Base-by-base conservation (phyloP, 306 rosid genomes). In the Dryas octopetala region DNA sequence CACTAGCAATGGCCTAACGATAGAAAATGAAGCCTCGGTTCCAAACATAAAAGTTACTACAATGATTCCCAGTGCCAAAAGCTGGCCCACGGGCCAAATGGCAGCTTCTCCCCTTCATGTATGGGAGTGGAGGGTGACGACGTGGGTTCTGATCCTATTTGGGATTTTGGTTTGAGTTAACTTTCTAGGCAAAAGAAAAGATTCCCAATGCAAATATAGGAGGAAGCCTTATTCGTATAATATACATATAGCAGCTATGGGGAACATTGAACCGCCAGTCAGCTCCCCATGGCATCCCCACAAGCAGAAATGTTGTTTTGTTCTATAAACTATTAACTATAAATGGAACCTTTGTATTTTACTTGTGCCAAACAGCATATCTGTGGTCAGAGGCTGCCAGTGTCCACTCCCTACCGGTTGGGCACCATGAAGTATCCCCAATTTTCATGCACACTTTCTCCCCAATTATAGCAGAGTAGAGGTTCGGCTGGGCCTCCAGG, bases 361-460 rank as follows among this genome's bases (percentile, higher is more conserved):
- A 83, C 83, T 91, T 94, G 32, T 88, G 74, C 98, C 98, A 94
- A 60, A 94, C 87, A 49, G 96, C 98, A 73, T 94, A 94, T 74
- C 88, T 83, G 61, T 89, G 87, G 83, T 95, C 96, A 78, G 70
- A 44, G 62, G 95, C 77, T 62, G 98, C 85, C 62, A 91, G 81
- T 16, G 89, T 82, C 97, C 98, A 94, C 85, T 91, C 93, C 83
- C 76, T 83, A 16, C 86, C 88, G 28, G 89, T 66, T 55, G 97
- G 98, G 66, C 88, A 88, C 98, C 98, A 94, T 43, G 97, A 87
- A 71, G 86, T 83, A 69, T 88, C 88, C 44, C 98, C 98, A 68
- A 94, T 94, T 83, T 94, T 94, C 96, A 94, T 86, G 85, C 94
- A 89, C 57, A 94, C 45, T 19, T 84, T 90, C 57, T 88, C 96